phyloP scores from a whole-genome alignment of 768 basidiomycete species.

The Pilatotrama ljubarskyi region DNA sequence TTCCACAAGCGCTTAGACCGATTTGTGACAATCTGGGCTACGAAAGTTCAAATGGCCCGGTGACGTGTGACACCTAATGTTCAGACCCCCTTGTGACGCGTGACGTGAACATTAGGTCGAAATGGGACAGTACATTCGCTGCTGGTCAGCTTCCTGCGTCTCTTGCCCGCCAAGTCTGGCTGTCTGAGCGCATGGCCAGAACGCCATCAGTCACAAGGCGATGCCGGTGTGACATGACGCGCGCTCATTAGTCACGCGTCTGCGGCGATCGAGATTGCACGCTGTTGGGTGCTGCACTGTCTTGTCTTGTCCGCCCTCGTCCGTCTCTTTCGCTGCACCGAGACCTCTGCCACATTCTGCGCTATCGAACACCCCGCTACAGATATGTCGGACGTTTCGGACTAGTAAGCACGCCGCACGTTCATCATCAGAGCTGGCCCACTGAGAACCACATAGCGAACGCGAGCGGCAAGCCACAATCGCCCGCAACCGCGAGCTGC shows the following conservation, averaged over 20 bases:
- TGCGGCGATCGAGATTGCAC: background rate
- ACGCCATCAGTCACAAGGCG: conserved; percentile 22
- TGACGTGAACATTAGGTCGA: too few species aligned
- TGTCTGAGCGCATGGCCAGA: background rate
- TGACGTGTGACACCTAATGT: too few species aligned
- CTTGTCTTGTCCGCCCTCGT: conserved; percentile 3
- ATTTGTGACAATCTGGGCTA: too few species aligned
- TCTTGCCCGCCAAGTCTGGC: too few species aligned
- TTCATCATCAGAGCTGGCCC: background rate
- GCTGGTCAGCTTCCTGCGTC: too few species aligned
- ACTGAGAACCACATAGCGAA: conserved; percentile 43
- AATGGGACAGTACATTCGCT: too few species aligned
- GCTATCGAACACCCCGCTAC: background rate
- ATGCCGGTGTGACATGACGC: conserved; percentile 16
- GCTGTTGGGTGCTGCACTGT: background rate
- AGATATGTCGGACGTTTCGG: conserved; percentile 21
- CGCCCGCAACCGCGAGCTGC: conserved; percentile 72
- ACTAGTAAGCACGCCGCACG: conserved; percentile 19
- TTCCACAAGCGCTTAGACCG: too few species aligned
- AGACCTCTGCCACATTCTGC: background rate
- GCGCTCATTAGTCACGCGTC: conserved; percentile 7
- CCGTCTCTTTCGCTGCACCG: background rate
- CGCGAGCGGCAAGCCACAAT: conserved; percentile 79
- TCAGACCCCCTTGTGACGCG: too few species aligned
- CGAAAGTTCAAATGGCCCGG: too few species aligned